These are phyloP conservation scores for Candida chauliodis DNA, from an alignment of 805 yeast genomes.

Conservation along the genomic window DNA sequence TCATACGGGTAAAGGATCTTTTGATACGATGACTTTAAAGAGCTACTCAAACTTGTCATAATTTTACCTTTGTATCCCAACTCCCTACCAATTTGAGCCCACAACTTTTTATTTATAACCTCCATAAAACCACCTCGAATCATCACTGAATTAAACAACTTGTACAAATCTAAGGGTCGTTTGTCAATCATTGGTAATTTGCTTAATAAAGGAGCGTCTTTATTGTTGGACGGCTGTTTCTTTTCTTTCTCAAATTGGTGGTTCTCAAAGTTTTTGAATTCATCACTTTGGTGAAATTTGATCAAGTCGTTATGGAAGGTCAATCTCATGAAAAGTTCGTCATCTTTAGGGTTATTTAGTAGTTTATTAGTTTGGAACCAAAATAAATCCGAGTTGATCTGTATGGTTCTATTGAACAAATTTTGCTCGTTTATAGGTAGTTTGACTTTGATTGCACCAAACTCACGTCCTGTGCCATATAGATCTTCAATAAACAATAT, in stretches of 20 bases:
- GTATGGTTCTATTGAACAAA: conserved; percentile 19
- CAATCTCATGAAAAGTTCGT: conserved; percentile 42
- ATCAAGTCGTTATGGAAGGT: conserved; percentile 47
- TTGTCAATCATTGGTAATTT: conserved; percentile 67
- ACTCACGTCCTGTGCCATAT: conserved; percentile 45
- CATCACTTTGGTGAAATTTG: conserved; percentile 32
- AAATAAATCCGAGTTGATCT: conserved; percentile 43
- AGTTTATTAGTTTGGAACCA: conserved; percentile 53
- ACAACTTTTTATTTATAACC: conserved; percentile 62
- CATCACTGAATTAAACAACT: conserved; percentile 54
- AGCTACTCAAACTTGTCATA: conserved; percentile 67
- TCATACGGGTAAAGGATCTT: conserved; percentile 37
- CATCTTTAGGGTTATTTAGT: conserved; percentile 39
- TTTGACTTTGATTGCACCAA: conserved; percentile 73
- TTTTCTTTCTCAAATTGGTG: not conserved
- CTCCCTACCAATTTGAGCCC: conserved; percentile 85
- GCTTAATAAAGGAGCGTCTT: conserved; percentile 15
- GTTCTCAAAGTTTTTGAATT: conserved; percentile 5
- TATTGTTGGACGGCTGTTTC: not conserved
- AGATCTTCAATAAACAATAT: conserved; percentile 58
- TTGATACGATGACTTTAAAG: conserved; percentile 58
- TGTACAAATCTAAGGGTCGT: conserved; percentile 60
- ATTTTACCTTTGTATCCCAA: conserved; percentile 71
- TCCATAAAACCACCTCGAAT: conserved; percentile 62
- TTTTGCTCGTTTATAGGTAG: conserved; percentile 45